phyloP scores from a whole-genome alignment of 495 filamentous ascomycete genomes.

The Rostrohypoxylon terebratum region DNA sequence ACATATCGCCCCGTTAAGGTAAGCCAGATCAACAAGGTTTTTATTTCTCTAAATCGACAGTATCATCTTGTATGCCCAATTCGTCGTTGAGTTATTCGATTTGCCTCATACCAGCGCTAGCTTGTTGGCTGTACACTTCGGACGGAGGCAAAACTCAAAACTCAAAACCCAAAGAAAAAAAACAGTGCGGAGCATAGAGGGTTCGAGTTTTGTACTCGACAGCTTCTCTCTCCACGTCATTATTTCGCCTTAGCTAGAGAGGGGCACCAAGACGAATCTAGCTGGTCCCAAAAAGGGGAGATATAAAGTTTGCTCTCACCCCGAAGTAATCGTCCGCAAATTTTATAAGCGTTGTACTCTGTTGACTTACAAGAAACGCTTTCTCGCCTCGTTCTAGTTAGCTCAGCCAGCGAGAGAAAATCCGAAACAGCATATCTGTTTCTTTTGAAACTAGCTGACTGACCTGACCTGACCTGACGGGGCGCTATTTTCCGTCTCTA shows the following conservation, averaged over 20 bases:
- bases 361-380: not conserved
- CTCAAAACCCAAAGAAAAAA: conserved; percentile 27
- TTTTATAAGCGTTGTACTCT: conserved; percentile 14
- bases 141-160: conserved; percentile 26
- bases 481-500: conserved; percentile 26
- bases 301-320: conserved; percentile 41
- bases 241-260: conserved; percentile 28
- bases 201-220: conserved; percentile 15
- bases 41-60: not conserved
- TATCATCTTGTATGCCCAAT: conserved; percentile 10
- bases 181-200: conserved; percentile 2
- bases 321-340: conserved; percentile 19
- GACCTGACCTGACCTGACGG: not conserved
- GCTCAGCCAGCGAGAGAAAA: not conserved
- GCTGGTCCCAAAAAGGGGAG: conserved; percentile 19
- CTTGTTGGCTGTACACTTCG: conserved; percentile 11
- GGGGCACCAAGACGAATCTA: conserved; percentile 34
- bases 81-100: conserved; percentile 1
- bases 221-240: conserved; percentile 34
- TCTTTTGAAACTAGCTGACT: conserved; percentile 9
- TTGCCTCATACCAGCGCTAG: conserved; percentile 16
- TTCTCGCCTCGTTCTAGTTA: conserved; percentile 8
- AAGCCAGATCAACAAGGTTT: conserved; percentile 24
- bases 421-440: not conserved
- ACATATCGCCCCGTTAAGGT: conserved; percentile 62